A percentile compares a stretch with the other conserved stretches of the same genome.
Evolutionary conservation across 345 rosid genomes (phyloP).

Genomic region (Salix udensis): DNA sequence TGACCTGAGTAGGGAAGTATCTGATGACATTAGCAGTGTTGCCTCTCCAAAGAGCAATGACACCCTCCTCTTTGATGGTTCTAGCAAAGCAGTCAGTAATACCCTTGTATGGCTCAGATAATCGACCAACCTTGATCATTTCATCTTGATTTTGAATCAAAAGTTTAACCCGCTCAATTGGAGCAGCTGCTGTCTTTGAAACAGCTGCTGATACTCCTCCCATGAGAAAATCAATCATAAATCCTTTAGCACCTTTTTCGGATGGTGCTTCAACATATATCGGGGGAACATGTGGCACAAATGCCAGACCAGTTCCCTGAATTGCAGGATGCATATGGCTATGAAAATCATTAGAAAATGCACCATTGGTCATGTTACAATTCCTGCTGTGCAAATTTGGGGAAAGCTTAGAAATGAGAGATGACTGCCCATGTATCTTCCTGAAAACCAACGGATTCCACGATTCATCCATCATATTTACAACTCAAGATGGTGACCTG

Average conservation of each 20-base stretch:
- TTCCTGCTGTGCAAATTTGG: slow-evolving; percentile 25
- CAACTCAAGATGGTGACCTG: slow-evolving; percentile 23
- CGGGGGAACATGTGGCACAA: slow-evolving; percentile 6
- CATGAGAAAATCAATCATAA: slow-evolving; percentile 28
- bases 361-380: background rate
- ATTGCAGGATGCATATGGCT: slow-evolving; percentile 1
- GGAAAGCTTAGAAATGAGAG: slow-evolving; percentile 37
- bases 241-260: slow-evolving; percentile 26
- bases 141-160: slow-evolving; percentile 34
- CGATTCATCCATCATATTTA: slow-evolving; percentile 56
- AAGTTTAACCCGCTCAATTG: slow-evolving; percentile 31
- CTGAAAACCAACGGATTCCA: slow-evolving; percentile 49
- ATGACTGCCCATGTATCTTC: slow-evolving; percentile 51
- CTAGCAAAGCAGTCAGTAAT: slow-evolving; percentile 30
- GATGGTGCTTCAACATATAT: slow-evolving; percentile 26
- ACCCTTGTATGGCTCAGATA: slow-evolving; percentile 28
- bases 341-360: background rate
- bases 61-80: slow-evolving; percentile 30
- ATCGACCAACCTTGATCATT: slow-evolving; percentile 30
- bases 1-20: slow-evolving; percentile 34
- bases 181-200: slow-evolving; percentile 31
- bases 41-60: slow-evolving; percentile 28
- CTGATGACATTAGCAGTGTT: slow-evolving; percentile 32
- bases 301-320: slow-evolving; percentile 5
- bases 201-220: slow-evolving; percentile 31